phyloP scores from a whole-genome alignment of 441 rosid genomes.

The Erysimum cheiri region DNA sequence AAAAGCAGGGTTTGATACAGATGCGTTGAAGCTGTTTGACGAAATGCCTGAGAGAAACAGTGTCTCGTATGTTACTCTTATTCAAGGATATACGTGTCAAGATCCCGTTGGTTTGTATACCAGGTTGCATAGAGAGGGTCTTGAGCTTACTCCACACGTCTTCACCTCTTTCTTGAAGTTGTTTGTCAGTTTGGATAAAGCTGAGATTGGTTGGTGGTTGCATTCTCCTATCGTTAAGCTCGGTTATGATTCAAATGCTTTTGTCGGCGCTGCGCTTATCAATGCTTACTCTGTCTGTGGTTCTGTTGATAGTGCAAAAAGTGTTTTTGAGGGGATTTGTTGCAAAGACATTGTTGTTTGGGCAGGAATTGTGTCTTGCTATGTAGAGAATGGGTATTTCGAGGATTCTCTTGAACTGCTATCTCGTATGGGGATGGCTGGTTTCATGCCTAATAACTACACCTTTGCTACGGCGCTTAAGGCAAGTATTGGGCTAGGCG shows the following conservation, averaged over 20 bases:
- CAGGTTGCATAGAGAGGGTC: constrained; percentile 73
- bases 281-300: constrained; percentile 73
- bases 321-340: constrained; percentile 64
- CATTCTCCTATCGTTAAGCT: constrained; percentile 81
- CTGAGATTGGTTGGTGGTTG: constrained; percentile 54
- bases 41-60: constrained; percentile 75
- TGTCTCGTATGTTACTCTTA: constrained; percentile 71
- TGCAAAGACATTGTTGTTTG: constrained; percentile 81
- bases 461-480: constrained; percentile 74
- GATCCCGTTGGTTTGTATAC: constrained; percentile 58
- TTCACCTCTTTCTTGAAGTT: constrained; percentile 76
- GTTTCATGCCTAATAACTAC: constrained; percentile 71
- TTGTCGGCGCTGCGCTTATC: constrained; percentile 80
- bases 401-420: constrained; percentile 57
- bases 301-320: constrained; percentile 55
- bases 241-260: constrained; percentile 65
- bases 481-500: constrained; percentile 71
- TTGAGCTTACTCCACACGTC: constrained; percentile 78
- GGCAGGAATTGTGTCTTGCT: constrained; percentile 83
- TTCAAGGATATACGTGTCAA: constrained; percentile 52
- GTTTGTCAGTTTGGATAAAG: constrained; percentile 59
- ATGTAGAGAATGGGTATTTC: constrained; percentile 67
- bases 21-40: constrained; percentile 70
- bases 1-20: constrained; percentile 43
- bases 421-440: constrained; percentile 63